Evolutionary conservation across 2,329 filamentous ascomycete species (phyloP).

Genomic region (Pseudogymnoascus verrucosus): DNA sequence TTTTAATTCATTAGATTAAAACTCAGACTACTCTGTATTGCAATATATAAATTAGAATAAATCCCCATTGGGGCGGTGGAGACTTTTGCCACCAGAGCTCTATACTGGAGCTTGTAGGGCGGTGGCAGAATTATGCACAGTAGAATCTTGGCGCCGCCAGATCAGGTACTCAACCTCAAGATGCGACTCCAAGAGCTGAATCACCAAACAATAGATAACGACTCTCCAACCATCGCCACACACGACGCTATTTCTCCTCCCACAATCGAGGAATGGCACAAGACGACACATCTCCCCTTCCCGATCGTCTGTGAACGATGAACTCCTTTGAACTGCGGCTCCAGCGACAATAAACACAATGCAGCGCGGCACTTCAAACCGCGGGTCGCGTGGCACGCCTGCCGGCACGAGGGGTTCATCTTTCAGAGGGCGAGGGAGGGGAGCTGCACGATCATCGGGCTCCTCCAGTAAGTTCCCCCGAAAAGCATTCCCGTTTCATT

Average conservation of each 20-base stretch:
- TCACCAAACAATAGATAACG: not conserved
- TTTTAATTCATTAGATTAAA: not conserved
- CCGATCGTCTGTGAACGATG: conserved; percentile 4
- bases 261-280: not conserved
- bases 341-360: conserved; percentile 24
- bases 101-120: not conserved
- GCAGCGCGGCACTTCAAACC: conserved; percentile 23
- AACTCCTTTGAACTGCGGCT: conserved; percentile 4
- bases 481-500: not conserved
- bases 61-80: not conserved
- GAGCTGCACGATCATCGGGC: conserved; percentile 21
- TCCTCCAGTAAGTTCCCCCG: conserved; percentile 24
- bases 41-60: not conserved
- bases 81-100: not conserved
- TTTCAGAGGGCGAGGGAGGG: conserved; percentile 27
- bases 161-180: conserved; percentile 6
- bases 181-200: not conserved
- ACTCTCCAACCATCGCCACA: not conserved
- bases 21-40: not conserved
- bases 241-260: not conserved
- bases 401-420: conserved; percentile 21
- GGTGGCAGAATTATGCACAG: conserved; percentile 2
- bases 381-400: conserved; percentile 20
- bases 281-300: not conserved
- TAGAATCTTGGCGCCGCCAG: conserved; percentile 1